Base-by-base conservation (phyloP, 352 stramenopile species). In the Phytophthora tubulina region DNA sequence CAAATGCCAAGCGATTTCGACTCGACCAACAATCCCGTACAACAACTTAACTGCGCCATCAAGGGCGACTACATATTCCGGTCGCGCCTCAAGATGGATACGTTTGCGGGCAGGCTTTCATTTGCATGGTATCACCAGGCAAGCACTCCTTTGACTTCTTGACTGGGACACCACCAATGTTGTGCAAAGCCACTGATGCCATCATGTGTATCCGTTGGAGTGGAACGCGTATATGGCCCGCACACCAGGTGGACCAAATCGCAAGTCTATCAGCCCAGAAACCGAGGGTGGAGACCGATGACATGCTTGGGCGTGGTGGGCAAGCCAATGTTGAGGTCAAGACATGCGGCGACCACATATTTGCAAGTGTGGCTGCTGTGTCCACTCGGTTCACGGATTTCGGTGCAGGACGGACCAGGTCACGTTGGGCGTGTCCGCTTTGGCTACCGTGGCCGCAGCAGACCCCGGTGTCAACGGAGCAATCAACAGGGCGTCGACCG, bases 121-220 rank as follows among this genome's bases (percentile, higher is more conserved):
- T 67, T 14, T 30, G 50, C 3, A 39, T 61, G 32, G 30, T 67
- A 2, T 41, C 48, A 0, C 38, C 49, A 21, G 14, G 38, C 9
- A 59, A 67, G 30, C 10, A 35, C 39, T 67, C 49, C 6, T 61
- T 67, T 7, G 15, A n/a, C 39, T 53, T 54, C 14, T 33, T 60
- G 32, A 60, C 50, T 9, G 39, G 39, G 10, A 7, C 35, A 4
- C 45, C 36, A 10, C 46, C 9, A 10, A 53, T 36, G 27, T 53
- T 5, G 13, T 63, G n/a, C n/a, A n/a, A n/a, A n/a, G n/a, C n/a
- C n/a, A n/a, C n/a, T n/a, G n/a, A n/a, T n/a, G n/a, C n/a, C n/a
- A n/a, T 10, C 15, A 53, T 11, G 41, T 55, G 49, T 62, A 3
- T 62, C 61, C 1, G 32, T 63, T 4, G n/a, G 5, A 3, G 39